Evolutionary conservation across 768 basidiomycete genomes (phyloP), one percentile per base, ranked within the genome.

Genomic region (Pleurotus platypus): DNA sequence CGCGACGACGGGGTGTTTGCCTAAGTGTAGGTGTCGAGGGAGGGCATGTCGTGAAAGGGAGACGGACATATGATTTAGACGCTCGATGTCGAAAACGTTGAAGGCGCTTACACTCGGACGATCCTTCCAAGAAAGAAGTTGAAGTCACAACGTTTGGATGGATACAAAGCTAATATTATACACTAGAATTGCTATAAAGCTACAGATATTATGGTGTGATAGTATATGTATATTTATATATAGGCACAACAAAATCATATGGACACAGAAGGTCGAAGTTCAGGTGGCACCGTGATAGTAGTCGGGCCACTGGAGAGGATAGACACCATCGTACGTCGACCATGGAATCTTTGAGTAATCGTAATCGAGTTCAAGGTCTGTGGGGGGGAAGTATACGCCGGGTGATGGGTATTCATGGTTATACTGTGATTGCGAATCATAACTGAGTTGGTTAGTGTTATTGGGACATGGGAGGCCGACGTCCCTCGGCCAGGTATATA

Each of bases 401-500:
- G 20, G n/a, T 12, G 42, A 45, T 22, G 11, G 42, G 20, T 45
- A 45, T 22, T 7, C n/a, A 22, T 16, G 42, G n/a, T 22, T 22
- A 45, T 45, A 16, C 3, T 13, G 16, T 42, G 42, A 5, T 13
- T 45, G 42, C 7, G 42, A 13, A 13, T 45, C 42, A 13, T 16
- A 45, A 15, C 7, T 45, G 42, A 16, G 42, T 13, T 45, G 22
- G 7, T 4, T 50, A 7, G 11, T 37, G 18, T 16, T 22, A n/a
- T 20, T 42, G 2, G 39, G 20, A 45, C 18, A 11, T 20, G 30
- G 38, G 22, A 37, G 51, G 18, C 51, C 51, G 11, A 54, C 39
- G 24, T 54, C 51, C 24, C 51, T 54, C 37, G 51, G 51, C 51
- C 51, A 54, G 39, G 51, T 18, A 24, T 40, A 54, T 12, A 40